phyloP scores from a whole-genome alignment of 805 yeast species.

The Ogataea ganodermae region DNA sequence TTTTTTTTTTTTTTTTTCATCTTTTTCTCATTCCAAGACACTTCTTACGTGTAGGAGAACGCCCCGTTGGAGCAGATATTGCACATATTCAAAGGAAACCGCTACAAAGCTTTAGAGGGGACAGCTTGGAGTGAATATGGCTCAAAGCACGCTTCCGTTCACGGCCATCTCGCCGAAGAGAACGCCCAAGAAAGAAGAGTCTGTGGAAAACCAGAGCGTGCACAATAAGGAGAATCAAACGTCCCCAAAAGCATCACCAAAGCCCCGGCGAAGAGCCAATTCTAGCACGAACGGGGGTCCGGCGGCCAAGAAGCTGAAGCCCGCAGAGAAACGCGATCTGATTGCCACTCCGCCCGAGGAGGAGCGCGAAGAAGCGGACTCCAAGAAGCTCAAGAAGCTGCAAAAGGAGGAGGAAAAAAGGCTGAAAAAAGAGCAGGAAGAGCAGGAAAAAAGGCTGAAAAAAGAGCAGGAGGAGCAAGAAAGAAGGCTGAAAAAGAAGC shows the following conservation, averaged over 20 bases:
- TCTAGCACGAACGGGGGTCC: background rate
- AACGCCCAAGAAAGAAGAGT: slow-evolving; percentile 17
- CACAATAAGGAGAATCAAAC: slow-evolving; percentile 1
- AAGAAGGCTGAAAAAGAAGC: slow-evolving; percentile 12
- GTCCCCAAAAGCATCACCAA: too few relatives aligned
- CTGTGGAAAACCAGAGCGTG: background rate
- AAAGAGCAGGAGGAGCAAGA: slow-evolving; percentile 16
- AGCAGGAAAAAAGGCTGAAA: slow-evolving; percentile 9
- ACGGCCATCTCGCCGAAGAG: slow-evolving; percentile 20
- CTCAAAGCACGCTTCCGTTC: slow-evolving; percentile 16
- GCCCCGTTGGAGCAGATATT: background rate
- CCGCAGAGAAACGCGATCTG: background rate
- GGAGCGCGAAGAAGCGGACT: slow-evolving; percentile 4
- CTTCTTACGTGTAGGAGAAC: background rate
- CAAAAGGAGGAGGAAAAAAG: slow-evolving; percentile 7
- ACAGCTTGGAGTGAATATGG: slow-evolving; percentile 11
- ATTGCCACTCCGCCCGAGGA: slow-evolving; percentile 8
- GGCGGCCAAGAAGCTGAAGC: too few relatives aligned
- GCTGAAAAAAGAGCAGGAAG: slow-evolving; percentile 10
- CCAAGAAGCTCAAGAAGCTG: slow-evolving; percentile 9
- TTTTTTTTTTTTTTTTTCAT: background rate
- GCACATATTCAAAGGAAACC: background rate
- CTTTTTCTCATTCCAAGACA: background rate
- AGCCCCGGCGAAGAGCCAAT: too few relatives aligned
- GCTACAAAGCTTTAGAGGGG: background rate